Conservation (phyloP, 768 basidiomycete genomes). For the Xanthoconium purpureum region DNA sequence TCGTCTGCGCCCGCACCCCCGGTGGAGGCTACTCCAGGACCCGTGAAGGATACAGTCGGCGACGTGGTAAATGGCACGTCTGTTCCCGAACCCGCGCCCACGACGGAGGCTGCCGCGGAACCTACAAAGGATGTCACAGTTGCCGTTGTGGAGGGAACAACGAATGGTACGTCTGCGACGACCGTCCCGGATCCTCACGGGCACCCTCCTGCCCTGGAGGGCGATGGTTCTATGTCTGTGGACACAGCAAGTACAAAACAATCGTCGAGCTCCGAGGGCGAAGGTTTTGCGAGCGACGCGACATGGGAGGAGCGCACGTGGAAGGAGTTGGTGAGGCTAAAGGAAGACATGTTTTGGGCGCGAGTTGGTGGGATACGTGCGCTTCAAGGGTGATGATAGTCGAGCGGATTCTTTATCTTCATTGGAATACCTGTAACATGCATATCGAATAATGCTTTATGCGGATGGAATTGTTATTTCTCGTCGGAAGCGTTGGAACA, state of each 20-base stretch:
- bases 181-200: neutral
- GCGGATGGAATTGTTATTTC: neutral
- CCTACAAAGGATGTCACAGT: no score
- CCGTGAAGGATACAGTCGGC: neutral
- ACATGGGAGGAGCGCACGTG: conserved; percentile 88
- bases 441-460: neutral
- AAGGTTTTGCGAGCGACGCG: conserved; percentile 56
- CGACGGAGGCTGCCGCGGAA: no score
- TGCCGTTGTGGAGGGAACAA: neutral
- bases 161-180: neutral
- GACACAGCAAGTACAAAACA: conserved; percentile 25
- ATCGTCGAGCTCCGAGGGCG: conserved; percentile 26
- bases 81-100: no score
- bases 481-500: no score
- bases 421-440: neutral
- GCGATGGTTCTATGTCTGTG: conserved; percentile 12
- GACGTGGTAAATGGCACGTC: neutral
- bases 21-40: neutral
- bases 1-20: neutral
- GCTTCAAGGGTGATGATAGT: neutral
- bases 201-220: neutral
- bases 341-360: conserved; percentile 87
- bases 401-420: neutral
- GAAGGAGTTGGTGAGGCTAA: conserved; percentile 70
- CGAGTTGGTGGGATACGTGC: conserved; percentile 54